phyloP scores from a whole-genome alignment of 78 protist species.

The Dictyostelium capitatum region DNA sequence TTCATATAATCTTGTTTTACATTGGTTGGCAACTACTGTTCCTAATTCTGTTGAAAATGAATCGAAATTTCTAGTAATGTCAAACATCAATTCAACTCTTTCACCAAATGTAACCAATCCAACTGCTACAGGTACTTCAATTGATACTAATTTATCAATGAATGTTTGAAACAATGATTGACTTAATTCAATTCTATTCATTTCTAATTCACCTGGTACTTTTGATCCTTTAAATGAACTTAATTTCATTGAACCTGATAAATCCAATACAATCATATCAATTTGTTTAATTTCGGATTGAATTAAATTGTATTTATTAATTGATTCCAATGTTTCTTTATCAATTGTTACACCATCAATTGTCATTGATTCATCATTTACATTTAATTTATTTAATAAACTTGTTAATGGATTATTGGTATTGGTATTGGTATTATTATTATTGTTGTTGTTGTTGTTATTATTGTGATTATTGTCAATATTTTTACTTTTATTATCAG shows the following conservation, averaged over 20 bases:
- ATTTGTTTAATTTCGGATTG: constrained; percentile 25
- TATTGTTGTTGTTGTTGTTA: constrained; percentile 2
- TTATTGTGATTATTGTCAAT: background rate
- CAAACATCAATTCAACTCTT: constrained; percentile 9
- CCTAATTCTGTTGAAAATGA: constrained; percentile 58
- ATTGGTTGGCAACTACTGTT: constrained; percentile 32
- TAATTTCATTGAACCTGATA: constrained; percentile 40
- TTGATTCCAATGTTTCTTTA: background rate
- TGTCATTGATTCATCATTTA: background rate
- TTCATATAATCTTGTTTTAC: constrained; percentile 42
- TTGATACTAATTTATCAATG: constrained; percentile 35
- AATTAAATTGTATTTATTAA: background rate
- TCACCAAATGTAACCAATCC: constrained; percentile 72
- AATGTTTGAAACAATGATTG: constrained; percentile 75
- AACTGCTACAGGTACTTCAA: background rate
- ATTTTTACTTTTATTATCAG: background rate
- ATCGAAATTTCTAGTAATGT: constrained; percentile 49
- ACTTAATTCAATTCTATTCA: constrained; percentile 71
- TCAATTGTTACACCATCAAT: background rate
- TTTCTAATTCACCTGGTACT: constrained; percentile 52
- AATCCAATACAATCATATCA: constrained; percentile 61
- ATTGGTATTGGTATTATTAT: constrained; percentile 30
- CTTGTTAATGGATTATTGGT: background rate
- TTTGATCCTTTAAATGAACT: constrained; percentile 24
- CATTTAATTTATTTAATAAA: background rate